Evolutionary conservation across 176 grass and related monocot genomes (phyloP), one percentile per base, ranked within the genome.

Genomic region (Oropetium thomaeum): DNA sequence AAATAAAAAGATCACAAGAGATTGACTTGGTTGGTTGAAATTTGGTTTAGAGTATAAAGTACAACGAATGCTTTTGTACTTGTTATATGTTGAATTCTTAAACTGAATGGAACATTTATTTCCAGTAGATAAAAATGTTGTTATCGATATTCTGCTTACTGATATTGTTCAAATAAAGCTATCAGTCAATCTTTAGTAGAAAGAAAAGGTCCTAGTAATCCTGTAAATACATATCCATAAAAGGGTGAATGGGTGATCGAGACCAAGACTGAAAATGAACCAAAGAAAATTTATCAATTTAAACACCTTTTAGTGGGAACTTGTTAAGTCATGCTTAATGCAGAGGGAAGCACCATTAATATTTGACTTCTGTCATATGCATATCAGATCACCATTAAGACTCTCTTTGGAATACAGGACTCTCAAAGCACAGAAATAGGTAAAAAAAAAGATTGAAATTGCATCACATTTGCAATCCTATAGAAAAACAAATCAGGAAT

Each of bases 281-380:
- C 22, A 60, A 69, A 68, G 34, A 78, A 73, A 84, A 37, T 41
- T 4, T 65, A 29, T 54, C 39, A 58, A 23, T 34, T 16, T 7
- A 5, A 5, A 5, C 20, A 30, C 17, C 9, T 51, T 69, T n/a
- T 30, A 25, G 31, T 49, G 30, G 14, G 10, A 37, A 9, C 5
- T 54, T 4, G 2, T 32, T 16, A 37, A 23, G 31, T 8, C 58
- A 26, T 51, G 12, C 8, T 27, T 57, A 27, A 3, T 57, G 2
- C 22, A 4, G 27, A 67, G 34, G 37, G 29, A 51, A 39, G 40
- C 9, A 25, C 26, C 47, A 67, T 41, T 54, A 15, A 28, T 47
- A 35, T 30, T 40, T 37, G 30, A 31, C 7, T 15, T 34, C n/a
- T 43, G 14, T 23, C 16, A 29, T 20, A 38, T 16, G 45, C 10